Evolutionary conservation across 805 yeast genomes (phyloP), one percentile per base, ranked within the genome.

Genomic region (Saccharomycopsis microspora): DNA sequence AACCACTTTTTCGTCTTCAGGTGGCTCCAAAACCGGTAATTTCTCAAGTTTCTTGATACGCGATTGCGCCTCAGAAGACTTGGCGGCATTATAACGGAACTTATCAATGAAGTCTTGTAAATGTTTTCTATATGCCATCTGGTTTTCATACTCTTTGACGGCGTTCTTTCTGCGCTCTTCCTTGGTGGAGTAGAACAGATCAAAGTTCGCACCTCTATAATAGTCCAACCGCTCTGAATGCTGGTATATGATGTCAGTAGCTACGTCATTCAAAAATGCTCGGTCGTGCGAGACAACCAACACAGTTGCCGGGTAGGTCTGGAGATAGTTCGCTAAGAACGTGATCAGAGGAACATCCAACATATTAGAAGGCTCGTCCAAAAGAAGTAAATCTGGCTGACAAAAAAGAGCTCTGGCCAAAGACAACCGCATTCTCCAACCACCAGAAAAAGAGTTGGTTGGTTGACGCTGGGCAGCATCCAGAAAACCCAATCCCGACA

Each of bases 381-480:
- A 75, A 61, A 93, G 70, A 56, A 93, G 71, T 55, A 93, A 71
- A 64, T 93, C 98, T 0, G 98, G 98, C 62, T 87, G 82, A 75
- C 97, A 90, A 74, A 93, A 93, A 62, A 93, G 74, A 0, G 98
- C 98, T 68, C 98, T 80, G 3, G 98, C 98, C 52, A 93, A 74
- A n/a, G 97, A 85, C 55, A 93, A 75, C 72, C 98, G 85, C 98
- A 93, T 93, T 76, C 98, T 83, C 98, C 98, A 93, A 80, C 99
- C 99, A 77, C 99, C 99, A 46, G 97, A 88, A 64, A 93, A 93
- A 31, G 88, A 75, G 55, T 87, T 90, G 4, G 97, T 88, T 33
- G 96, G 81, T 54, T 72, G 72, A 42, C 71, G 67, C 64, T 93
- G 98, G 4, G 96, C 76, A 58, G 84, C 95, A 54, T 78, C 76